Evolutionary conservation across 108 stramenopile species (phyloP).

Genomic region (Cyclotella choctawhatcheeana): DNA sequence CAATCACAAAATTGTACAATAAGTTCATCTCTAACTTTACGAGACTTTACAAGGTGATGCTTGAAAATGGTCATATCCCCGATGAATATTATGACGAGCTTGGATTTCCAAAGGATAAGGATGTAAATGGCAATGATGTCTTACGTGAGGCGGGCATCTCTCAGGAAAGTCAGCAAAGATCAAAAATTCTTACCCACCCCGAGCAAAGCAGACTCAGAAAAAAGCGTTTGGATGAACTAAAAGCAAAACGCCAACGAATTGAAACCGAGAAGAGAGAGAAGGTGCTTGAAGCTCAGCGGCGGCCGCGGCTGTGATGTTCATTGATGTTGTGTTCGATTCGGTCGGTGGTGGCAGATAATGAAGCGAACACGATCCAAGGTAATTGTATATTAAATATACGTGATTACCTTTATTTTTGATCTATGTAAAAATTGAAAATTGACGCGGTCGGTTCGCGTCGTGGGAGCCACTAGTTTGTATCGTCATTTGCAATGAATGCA

Average conservation of each 20-base stretch:
- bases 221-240: not conserved
- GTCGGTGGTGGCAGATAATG: no score
- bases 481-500: no score
- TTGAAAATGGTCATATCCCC: not conserved
- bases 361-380: no score
- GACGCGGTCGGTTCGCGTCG: no score
- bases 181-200: slow-evolving; percentile 18
- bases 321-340: no score
- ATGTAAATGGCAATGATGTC: slow-evolving; percentile 14
- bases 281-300: no score
- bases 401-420: no score
- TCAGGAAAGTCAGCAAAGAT: slow-evolving; percentile 15
- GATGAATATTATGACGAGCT: slow-evolving; percentile 9
- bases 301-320: no score
- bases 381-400: no score
- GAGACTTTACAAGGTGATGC: not conserved
- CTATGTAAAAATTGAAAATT: no score
- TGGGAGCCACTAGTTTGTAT: no score
- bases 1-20: not conserved
- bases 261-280: not conserved
- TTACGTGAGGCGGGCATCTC: slow-evolving; percentile 2
- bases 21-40: not conserved
- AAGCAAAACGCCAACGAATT: not conserved
- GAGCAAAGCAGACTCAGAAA: not conserved
- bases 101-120: slow-evolving; percentile 1